phyloP scores from a whole-genome alignment of 495 filamentous ascomycete genomes.

The Trichocladium antarcticum region DNA sequence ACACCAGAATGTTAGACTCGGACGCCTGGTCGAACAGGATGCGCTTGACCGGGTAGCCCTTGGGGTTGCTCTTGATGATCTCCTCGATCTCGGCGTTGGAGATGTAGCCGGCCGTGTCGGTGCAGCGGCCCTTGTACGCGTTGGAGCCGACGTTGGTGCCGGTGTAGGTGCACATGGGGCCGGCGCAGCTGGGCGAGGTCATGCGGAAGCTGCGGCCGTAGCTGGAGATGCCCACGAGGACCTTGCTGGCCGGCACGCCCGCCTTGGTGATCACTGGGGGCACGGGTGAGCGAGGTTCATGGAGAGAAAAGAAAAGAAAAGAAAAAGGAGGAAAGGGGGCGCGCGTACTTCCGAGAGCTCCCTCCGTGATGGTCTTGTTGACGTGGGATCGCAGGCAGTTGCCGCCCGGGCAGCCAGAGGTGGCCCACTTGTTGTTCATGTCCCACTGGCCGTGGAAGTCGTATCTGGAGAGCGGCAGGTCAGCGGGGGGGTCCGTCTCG shows the following conservation, averaged over 20 bases:
- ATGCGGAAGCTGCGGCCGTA: conserved; percentile 34
- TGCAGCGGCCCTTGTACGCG: conserved; percentile 24
- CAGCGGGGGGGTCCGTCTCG: no score
- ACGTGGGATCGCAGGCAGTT: conserved; percentile 34
- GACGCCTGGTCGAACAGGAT: not conserved
- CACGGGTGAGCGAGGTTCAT: no score
- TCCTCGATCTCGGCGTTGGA: conserved; percentile 27
- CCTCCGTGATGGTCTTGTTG: conserved; percentile 35
- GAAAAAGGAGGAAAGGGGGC: no score
- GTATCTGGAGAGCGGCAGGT: no score
- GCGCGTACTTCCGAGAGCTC: conserved; percentile 25
- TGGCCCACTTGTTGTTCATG: conserved; percentile 8
- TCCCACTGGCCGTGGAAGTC: conserved; percentile 25
- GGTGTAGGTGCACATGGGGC: conserved; percentile 10
- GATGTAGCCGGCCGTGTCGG: conserved; percentile 27
- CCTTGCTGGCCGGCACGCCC: conserved; percentile 31
- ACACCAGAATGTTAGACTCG: conserved; percentile 32
- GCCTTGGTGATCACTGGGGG: conserved; percentile 47
- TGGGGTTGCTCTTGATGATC: conserved; percentile 10
- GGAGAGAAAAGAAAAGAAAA: no score
- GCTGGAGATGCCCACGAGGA: conserved; percentile 31
- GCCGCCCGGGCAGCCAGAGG: conserved; percentile 14
- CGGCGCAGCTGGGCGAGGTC: conserved; percentile 1
- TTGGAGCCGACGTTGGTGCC: no score
- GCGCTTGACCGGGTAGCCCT: not conserved